Conservation (phyloP, 441 rosid genomes). For the Croton laevigatus region DNA sequence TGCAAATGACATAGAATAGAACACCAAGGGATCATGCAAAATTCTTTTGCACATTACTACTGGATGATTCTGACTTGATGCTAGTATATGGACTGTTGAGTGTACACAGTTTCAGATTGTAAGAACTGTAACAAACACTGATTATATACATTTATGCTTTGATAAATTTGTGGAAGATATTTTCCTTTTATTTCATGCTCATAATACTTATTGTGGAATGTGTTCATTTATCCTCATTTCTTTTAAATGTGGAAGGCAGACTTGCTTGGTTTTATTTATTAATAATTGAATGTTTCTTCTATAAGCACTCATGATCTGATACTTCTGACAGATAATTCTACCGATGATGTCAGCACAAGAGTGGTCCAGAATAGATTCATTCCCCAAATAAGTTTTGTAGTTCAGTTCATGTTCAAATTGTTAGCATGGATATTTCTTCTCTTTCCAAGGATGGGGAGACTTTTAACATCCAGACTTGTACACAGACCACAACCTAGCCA, state of each 20-base stretch:
- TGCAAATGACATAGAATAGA: background rate
- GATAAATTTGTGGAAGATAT: background rate
- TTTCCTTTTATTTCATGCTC: background rate
- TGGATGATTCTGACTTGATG: background rate
- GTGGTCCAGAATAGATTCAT: constrained; percentile 37
- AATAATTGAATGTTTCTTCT: background rate
- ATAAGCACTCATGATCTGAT: constrained; percentile 18
- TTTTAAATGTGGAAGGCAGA: background rate
- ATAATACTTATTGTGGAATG: background rate
- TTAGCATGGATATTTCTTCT: constrained; percentile 48
- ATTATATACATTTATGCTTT: background rate
- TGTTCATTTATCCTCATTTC: background rate
- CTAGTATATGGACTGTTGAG: background rate
- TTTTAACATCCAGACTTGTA: constrained; percentile 33
- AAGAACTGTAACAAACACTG: background rate
- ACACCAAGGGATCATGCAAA: background rate
- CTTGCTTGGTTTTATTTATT: background rate
- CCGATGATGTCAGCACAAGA: constrained; percentile 29
- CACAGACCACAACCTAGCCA: constrained; percentile 37
- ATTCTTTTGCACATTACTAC: background rate
- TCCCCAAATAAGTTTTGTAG: constrained; percentile 32
- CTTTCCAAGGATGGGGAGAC: constrained; percentile 42
- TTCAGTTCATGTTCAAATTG: constrained; percentile 46
- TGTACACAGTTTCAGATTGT: background rate
- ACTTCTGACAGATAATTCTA: constrained; percentile 45